Percentiles rank a stretch among this genome's conserved stretches.
phyloP scores from a whole-genome alignment of 805 yeast genomes.

The Candida oleophila region DNA sequence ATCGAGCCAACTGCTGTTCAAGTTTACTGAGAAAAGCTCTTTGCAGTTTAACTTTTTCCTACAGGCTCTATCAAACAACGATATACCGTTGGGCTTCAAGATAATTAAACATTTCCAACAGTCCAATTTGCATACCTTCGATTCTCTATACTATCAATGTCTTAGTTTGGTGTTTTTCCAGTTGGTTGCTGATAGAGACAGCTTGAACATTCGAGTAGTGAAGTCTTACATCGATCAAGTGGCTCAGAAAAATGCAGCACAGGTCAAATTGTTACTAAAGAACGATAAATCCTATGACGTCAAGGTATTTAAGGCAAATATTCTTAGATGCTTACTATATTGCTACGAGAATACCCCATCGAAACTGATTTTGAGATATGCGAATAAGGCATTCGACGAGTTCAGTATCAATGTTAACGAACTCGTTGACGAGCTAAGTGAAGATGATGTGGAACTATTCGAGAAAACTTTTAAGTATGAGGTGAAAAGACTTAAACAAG shows the following conservation, averaged over 20 bases:
- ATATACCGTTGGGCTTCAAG: not conserved
- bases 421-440: not conserved
- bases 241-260: not conserved
- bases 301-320: not conserved
- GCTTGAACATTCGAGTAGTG: not conserved
- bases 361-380: not conserved
- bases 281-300: not conserved
- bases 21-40: not conserved
- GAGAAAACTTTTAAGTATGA: not conserved
- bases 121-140: not conserved
- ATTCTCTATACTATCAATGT: conserved; percentile 3
- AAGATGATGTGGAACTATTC: not conserved
- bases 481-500: no score
- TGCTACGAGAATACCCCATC: not conserved
- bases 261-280: not conserved
- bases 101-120: not conserved
- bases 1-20: not conserved
- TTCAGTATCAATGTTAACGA: not conserved
- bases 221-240: not conserved
- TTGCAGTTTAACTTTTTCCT: conserved; percentile 1
- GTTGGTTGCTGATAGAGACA: not conserved
- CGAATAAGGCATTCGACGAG: not conserved
- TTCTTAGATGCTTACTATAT: not conserved
- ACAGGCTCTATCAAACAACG: not conserved
- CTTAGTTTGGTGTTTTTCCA: not conserved